Evolutionary conservation across 345 rosid species (phyloP).

Genomic region (Aurinia saxatilis): DNA sequence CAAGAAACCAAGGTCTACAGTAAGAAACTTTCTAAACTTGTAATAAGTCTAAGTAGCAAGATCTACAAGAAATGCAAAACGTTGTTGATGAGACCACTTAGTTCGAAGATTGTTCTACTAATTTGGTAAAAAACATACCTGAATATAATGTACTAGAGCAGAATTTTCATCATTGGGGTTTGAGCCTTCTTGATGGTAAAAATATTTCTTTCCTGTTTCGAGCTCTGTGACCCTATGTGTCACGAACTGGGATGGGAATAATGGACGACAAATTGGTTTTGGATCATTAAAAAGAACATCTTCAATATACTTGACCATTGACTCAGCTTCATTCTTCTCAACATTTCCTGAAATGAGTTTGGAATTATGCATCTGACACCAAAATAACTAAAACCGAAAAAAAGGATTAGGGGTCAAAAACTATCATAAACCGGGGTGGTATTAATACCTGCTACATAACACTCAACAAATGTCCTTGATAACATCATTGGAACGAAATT

Average conservation of each 20-base stretch:
- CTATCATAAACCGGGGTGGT: neutral
- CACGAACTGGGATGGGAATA: constrained; percentile 60
- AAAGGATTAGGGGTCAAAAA: no score
- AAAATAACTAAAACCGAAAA: no score
- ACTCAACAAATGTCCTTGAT: constrained; percentile 65
- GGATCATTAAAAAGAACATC: constrained; percentile 49
- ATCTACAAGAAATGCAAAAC: neutral
- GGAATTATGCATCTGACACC: neutral
- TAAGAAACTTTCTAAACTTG: neutral
- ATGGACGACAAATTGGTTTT: constrained; percentile 52
- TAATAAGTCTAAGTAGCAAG: neutral
- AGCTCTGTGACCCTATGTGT: constrained; percentile 64
- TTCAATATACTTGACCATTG: constrained; percentile 54
- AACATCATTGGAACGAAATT: constrained; percentile 60
- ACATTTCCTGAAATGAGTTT: constrained; percentile 49
- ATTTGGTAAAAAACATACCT: constrained; percentile 35
- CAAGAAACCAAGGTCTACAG: neutral
- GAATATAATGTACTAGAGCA: constrained; percentile 74
- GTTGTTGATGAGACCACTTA: neutral
- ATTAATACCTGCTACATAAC: constrained; percentile 63
- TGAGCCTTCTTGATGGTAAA: constrained; percentile 52
- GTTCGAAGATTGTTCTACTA: no score
- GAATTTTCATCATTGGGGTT: constrained; percentile 78
- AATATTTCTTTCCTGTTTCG: constrained; percentile 41
- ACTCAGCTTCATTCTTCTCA: constrained; percentile 52